Conservation (phyloP, 306 rosid genomes). For the Oxytropis ochrocephala region DNA sequence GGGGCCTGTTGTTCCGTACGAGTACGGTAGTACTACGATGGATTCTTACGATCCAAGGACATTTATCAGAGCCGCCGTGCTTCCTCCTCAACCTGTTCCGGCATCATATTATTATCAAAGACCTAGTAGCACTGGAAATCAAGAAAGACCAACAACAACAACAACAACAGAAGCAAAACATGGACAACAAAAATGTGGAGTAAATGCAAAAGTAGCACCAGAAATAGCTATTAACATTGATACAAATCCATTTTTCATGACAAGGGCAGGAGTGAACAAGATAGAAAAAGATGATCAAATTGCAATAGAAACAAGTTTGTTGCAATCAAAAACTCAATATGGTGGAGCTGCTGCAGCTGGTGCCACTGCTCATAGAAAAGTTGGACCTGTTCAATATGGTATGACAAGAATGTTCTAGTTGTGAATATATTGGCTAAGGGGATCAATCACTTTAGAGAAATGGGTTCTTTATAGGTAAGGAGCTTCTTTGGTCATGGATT, state of each 20-base stretch:
- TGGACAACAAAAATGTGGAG: constrained; percentile 44
- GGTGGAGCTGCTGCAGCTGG: constrained; percentile 54
- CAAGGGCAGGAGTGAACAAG: constrained; percentile 70
- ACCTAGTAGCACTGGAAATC: constrained; percentile 40
- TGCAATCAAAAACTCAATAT: constrained; percentile 63
- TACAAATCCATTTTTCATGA: constrained; percentile 84
- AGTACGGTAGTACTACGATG: constrained; percentile 46
- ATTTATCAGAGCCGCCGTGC: constrained; percentile 50
- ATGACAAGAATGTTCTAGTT: constrained; percentile 66
- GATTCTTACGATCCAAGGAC: constrained; percentile 78
- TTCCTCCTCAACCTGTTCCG: constrained; percentile 59
- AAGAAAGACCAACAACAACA: constrained; percentile 44
- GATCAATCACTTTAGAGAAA: constrained; percentile 9
- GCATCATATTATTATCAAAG: constrained; percentile 61
- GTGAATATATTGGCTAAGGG: neutral
- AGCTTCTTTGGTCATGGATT: constrained; percentile 13
- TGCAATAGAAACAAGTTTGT: constrained; percentile 52
- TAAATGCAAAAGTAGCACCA: constrained; percentile 56
- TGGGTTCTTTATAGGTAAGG: constrained; percentile 14
- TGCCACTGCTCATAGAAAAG: constrained; percentile 57
- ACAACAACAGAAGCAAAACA: constrained; percentile 59
- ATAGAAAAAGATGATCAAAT: constrained; percentile 52
- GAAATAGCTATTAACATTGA: constrained; percentile 71
- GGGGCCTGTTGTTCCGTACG: constrained; percentile 73
- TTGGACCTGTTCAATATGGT: constrained; percentile 66